Percentiles rank a stretch among this genome's conserved stretches.
These are phyloP conservation scores for Clarireedia hainanense DNA, from an alignment of 2,329 filamentous ascomycete genomes.

Conservation along the genomic window DNA sequence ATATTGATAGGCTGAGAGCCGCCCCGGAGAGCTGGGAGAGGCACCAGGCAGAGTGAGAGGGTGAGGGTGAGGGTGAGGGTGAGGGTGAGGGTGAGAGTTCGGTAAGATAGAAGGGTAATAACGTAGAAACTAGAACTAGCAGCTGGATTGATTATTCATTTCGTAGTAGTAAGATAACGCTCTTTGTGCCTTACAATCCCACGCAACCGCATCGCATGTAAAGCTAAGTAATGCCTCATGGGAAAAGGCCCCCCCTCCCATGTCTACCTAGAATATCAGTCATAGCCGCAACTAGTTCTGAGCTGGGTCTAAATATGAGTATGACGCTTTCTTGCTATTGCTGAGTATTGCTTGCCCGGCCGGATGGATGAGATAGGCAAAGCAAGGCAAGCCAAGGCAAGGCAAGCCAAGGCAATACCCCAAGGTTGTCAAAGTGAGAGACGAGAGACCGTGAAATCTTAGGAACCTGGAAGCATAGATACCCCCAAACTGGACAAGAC, in stretches of 20 bases:
- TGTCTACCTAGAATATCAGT: conserved; percentile 6
- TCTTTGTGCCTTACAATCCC: too few species aligned
- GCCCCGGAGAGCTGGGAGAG: neutral
- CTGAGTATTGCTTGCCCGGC: neutral
- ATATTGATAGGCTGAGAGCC: conserved; percentile 3
- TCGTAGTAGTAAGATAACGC: too few species aligned
- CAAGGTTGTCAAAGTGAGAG: neutral
- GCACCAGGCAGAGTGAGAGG: neutral
- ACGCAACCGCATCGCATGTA: too few species aligned
- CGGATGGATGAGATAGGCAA: neutral
- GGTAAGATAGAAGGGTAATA: too few species aligned
- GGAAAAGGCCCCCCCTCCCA: neutral
- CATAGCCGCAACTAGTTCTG: neutral
- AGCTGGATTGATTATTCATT: too few species aligned
- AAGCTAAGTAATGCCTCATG: neutral
- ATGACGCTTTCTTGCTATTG: neutral
- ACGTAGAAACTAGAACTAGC: too few species aligned
- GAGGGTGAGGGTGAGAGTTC: neutral
- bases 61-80: too few species aligned
- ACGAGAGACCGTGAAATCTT: neutral
- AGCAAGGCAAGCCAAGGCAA: neutral
- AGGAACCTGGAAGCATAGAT: neutral
- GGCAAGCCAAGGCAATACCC: neutral
- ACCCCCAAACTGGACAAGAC: neutral
- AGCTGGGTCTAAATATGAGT: conserved; percentile 1